Conservation (phyloP, 2,329 filamentous ascomycete species). For the Trichoderma sp. region DNA sequence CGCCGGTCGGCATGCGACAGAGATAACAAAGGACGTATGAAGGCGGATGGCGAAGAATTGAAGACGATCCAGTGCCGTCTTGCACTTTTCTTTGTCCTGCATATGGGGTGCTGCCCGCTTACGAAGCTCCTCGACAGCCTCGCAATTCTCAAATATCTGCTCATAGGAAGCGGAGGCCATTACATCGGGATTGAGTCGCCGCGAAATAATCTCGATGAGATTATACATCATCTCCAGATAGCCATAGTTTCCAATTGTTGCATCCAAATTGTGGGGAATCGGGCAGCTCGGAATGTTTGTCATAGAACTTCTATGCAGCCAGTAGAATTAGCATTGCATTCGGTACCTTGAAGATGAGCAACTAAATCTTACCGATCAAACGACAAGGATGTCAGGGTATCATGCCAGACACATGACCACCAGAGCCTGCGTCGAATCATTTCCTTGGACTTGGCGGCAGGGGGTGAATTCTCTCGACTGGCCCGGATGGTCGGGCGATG, state of each 20-base stretch:
- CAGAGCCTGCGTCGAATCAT: constrained; percentile 56
- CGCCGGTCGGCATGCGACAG: constrained; percentile 62
- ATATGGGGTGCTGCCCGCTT: constrained; percentile 51
- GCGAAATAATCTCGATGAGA: constrained; percentile 60
- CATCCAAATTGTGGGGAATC: constrained; percentile 46
- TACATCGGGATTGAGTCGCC: constrained; percentile 55
- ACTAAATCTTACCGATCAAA: constrained; percentile 54
- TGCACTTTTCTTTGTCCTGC: constrained; percentile 60
- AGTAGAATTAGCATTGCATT: not conserved
- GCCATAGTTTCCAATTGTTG: constrained; percentile 48
- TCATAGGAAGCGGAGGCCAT: constrained; percentile 49
- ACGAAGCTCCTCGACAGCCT: constrained; percentile 53
- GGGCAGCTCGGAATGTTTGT: constrained; percentile 58
- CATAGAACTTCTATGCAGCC: constrained; percentile 53
- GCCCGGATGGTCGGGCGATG: constrained; percentile 50
- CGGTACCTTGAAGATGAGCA: not conserved
- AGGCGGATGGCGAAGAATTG: constrained; percentile 64
- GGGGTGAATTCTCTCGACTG: constrained; percentile 42
- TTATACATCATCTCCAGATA: constrained; percentile 67
- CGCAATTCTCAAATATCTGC: constrained; percentile 58
- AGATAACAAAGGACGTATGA: constrained; percentile 64
- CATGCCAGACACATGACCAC: constrained; percentile 68
- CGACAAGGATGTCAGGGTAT: constrained; percentile 63
- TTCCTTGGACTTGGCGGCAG: constrained; percentile 51
- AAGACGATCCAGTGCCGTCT: constrained; percentile 60